Evolutionary conservation across 2,329 filamentous ascomycete species (phyloP), one percentile per base, ranked within the genome.

Genomic region (Calonectria pteridis): DNA sequence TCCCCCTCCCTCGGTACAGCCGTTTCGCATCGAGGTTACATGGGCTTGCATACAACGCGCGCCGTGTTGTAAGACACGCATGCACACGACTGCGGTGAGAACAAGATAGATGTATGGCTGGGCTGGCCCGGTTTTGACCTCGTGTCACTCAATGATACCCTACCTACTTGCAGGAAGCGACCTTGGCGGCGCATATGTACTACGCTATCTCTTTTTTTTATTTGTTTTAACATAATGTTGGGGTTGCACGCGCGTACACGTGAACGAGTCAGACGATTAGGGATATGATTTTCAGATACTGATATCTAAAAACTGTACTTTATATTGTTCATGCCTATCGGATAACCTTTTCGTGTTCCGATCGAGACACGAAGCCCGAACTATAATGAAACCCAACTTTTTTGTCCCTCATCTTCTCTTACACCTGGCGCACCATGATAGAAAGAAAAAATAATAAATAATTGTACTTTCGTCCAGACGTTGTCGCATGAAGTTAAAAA

Each of bases 401-500:
- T 67, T 55, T 51, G 11, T 37, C 31, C 33, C 14, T 50, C 20
- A 1, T 18, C 23, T 46, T 9, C 43, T 46, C n/a, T 46, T 23
- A n/a, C 43, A 46, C n/a, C 23, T 31, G 10, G 20, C 26, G 51
- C 62, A 58, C 59, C 53, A 29, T 28, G 37, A 55, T 20, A 43
- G 14, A 55, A 33, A 14, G 23, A 40, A 16, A n/a, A 37, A 29
- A 58, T 10, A 43, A 31, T 14, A 3, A 55, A 43, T 29, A 69
- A 43, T 43, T 35, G 62, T 46, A 46, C 23, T 26, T 64, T 69
- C 70, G 65, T 72, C 65, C 58, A 72, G 58, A 55, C 70, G 26
- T 72, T 37, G 40, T 65, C 65, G 69, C 40, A n/a, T 58, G 55
- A 71, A 69, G 67, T 71, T 67, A 74, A 59, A 35, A 35, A 77